Conservation (phyloP, 73 alveolate genomes). For the Paramecium primaurelia region DNA sequence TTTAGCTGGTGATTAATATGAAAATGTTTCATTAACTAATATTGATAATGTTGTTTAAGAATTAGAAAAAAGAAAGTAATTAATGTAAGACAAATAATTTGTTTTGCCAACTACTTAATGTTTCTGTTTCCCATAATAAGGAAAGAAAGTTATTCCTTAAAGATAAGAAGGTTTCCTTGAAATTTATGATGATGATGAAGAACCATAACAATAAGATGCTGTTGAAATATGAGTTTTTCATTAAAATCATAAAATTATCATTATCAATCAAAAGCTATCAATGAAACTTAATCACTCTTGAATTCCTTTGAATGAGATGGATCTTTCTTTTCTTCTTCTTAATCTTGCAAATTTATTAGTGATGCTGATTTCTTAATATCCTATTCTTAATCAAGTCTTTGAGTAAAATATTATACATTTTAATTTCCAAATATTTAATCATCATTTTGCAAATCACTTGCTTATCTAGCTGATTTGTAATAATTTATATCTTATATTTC, state of each 20-base stretch:
- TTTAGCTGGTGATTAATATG: constrained; percentile 28
- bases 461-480: background rate
- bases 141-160: background rate
- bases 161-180: constrained; percentile 23
- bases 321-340: background rate
- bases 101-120: background rate
- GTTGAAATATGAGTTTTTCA: background rate
- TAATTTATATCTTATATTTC: background rate
- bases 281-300: background rate
- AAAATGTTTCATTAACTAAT: background rate
- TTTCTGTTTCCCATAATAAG: constrained; percentile 29
- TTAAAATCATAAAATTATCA: background rate
- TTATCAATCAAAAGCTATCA: constrained; percentile 10
- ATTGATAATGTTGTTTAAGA: background rate
- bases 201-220: background rate
- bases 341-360: background rate
- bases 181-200: constrained; percentile 17
- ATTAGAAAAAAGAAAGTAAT: background rate
- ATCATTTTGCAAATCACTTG: background rate
- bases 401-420: background rate
- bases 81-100: background rate
- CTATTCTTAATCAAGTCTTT: background rate
- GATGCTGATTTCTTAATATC: background rate
- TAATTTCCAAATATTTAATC: background rate
- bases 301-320: background rate